Conservation (phyloP, 352 stramenopile genomes). For the Globisporangium paroecandrum region DNA sequence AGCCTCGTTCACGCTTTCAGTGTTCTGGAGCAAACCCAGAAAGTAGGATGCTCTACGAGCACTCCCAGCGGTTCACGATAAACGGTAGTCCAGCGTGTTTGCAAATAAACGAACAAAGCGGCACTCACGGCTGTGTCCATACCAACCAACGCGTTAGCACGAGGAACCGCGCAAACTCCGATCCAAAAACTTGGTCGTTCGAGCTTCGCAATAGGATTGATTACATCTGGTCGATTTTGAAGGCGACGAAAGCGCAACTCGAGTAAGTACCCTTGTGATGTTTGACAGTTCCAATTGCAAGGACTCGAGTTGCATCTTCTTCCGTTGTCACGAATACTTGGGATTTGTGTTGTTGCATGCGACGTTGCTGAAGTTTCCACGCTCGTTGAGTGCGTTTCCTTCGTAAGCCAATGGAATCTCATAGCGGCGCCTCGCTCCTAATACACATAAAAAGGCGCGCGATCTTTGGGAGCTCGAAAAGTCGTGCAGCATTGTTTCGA, state of each 20-base stretch:
- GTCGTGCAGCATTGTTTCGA: constrained; percentile 3
- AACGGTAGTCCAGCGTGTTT: neutral
- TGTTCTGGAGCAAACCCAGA: too few relatives aligned
- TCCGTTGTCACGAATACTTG: too few relatives aligned
- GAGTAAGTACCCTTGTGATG: neutral
- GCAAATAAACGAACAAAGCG: neutral
- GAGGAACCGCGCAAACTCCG: neutral
- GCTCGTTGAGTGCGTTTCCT: too few relatives aligned
- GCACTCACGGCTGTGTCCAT: neutral
- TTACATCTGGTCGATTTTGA: neutral
- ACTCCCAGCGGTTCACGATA: too few relatives aligned
- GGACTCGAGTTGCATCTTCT: too few relatives aligned
- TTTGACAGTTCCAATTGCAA: neutral
- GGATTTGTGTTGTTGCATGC: neutral
- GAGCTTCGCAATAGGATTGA: neutral
- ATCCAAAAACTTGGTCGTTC: neutral
- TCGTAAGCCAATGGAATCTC: neutral
- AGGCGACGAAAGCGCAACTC: neutral
- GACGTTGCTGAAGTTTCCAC: neutral
- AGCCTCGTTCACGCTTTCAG: too few relatives aligned
- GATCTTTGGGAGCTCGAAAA: constrained; percentile 9
- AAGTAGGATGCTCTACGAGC: too few relatives aligned
- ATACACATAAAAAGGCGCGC: constrained; percentile 1
- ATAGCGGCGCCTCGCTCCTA: neutral
- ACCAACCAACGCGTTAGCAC: neutral